Base-by-base conservation (phyloP, 345 rosid genomes). In the Populus deltoides region DNA sequence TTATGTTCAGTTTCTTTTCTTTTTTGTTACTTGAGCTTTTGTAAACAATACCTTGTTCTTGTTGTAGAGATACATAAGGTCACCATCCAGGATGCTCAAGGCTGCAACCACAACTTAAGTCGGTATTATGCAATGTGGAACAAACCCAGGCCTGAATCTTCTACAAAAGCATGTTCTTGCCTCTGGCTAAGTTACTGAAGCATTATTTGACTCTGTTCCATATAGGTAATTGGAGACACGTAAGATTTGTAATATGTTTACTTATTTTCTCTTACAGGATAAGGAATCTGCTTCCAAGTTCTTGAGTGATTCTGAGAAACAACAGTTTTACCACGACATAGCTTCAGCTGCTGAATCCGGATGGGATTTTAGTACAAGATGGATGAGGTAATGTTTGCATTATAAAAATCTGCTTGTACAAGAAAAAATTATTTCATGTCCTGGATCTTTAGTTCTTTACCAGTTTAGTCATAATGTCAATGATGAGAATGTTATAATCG, bases 281-380 rank as follows among this genome's bases (percentile, higher is more conserved):
- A 69, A 86, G 83, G 68, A 79, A 45, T 84, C 69, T 16, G 95
- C 97, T 79, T 90, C 93, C 13, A 88, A 89, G 71, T 74, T 91
- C 25, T 35, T 61, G 15, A 85, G n/a, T 74, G 25, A n/a, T 77
- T 78, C 81, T 70, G 90, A 90, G 85, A 94, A 84, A 82, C 90
- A 87, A 72, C 82, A 78, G 61, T 89, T 97, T 75, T 90, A 90
- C 83, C 86, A 91, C 29, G 90, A 94, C 67, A 0, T 94, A 73
- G 98, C 98, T 35, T 86, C 99, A 0, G 70, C 91, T 73, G 98
- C 98, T 83, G 99, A 94, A 92, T 86, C 98, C 31, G 98, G 99
- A 73, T 90, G 91, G 86, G 99, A 94, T 84, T 97, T 97, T 79
- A 90, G 96, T 84, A 82, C 93, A 29, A 87, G 97, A 83, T 97